These are phyloP conservation scores for Thymus quinquecostatus DNA, from an alignment of 257 asterid genomes.

Conservation along the genomic window DNA sequence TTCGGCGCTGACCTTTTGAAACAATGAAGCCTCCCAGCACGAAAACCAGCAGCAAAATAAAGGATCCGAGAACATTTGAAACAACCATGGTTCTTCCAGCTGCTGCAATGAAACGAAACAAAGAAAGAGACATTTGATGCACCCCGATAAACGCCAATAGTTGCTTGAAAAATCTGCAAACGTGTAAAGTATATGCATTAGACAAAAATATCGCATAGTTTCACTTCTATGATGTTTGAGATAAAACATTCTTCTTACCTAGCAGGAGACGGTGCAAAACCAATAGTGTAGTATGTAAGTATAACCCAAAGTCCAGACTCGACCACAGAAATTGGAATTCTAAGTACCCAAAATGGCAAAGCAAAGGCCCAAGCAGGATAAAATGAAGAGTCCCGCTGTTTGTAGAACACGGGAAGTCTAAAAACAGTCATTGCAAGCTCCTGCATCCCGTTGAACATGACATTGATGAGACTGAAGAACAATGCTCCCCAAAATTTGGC, in stretches of 20 bases:
- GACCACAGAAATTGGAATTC: conserved; percentile 65
- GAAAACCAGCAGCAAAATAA: conserved; percentile 65
- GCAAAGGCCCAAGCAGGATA: conserved; percentile 35
- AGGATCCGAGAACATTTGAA: conserved; percentile 73
- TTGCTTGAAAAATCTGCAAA: conserved; percentile 72
- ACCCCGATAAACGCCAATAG: conserved; percentile 68
- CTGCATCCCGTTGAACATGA: conserved; percentile 31
- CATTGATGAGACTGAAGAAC: conserved; percentile 22
- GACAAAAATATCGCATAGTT: neutral
- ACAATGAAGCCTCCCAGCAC: conserved; percentile 81
- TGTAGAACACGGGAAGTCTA: conserved; percentile 28
- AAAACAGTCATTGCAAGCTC: conserved; percentile 25
- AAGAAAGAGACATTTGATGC: conserved; percentile 82
- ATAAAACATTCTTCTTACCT: conserved; percentile 39
- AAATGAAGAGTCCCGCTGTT: conserved; percentile 27
- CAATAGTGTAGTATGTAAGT: conserved; percentile 80
- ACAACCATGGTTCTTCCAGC: conserved; percentile 72
- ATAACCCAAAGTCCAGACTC: conserved; percentile 72
- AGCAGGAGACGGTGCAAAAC: conserved; percentile 76
- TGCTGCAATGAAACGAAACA: conserved; percentile 83
- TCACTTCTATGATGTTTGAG: neutral
- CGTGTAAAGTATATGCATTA: neutral
- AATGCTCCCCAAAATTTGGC: conserved; percentile 26
- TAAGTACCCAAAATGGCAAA: conserved; percentile 37
- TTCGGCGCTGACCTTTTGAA: conserved; percentile 52